Conservation (phyloP, 2,329 filamentous ascomycete species). For the Neoscytalidium dimidiatum region DNA sequence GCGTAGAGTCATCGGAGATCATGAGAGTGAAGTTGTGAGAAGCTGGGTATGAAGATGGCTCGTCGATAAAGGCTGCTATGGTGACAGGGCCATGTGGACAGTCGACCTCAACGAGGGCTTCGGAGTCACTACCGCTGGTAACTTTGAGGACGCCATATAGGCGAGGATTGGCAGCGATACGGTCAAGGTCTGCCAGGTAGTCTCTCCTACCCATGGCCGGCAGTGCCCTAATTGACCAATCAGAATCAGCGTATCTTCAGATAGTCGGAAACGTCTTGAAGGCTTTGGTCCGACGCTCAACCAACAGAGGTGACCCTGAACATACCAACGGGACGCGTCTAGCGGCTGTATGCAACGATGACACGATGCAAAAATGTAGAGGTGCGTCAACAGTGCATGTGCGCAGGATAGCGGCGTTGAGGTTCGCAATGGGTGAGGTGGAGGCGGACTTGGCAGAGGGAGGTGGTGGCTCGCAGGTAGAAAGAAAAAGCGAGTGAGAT, state of each 20-base stretch:
- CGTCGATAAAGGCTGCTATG: constrained; percentile 46
- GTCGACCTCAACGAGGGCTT: constrained; percentile 63
- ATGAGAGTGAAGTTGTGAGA: constrained; percentile 61
- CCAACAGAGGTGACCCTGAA: too few species aligned
- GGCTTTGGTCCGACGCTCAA: too few species aligned
- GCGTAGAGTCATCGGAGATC: constrained; percentile 48
- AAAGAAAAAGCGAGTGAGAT: background rate
- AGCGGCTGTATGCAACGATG: background rate
- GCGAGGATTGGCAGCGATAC: constrained; percentile 43
- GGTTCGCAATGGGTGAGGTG: background rate
- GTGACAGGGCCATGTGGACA: constrained; percentile 34
- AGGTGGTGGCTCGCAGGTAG: background rate
- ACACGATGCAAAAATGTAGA: background rate
- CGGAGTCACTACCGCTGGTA: constrained; percentile 67
- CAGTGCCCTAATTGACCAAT: constrained; percentile 15
- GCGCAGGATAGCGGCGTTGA: background rate
- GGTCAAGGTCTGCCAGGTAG: constrained; percentile 62
- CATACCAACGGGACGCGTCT: background rate
- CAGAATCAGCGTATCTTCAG: background rate
- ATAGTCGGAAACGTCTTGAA: background rate
- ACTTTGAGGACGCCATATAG: constrained; percentile 55
- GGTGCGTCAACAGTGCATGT: constrained; percentile 2
- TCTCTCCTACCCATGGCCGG: constrained; percentile 64
- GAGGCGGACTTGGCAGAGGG: background rate
- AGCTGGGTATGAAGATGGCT: constrained; percentile 62